Conservation (phyloP, 495 filamentous ascomycete species). For the Lophiotrema nucula region DNA sequence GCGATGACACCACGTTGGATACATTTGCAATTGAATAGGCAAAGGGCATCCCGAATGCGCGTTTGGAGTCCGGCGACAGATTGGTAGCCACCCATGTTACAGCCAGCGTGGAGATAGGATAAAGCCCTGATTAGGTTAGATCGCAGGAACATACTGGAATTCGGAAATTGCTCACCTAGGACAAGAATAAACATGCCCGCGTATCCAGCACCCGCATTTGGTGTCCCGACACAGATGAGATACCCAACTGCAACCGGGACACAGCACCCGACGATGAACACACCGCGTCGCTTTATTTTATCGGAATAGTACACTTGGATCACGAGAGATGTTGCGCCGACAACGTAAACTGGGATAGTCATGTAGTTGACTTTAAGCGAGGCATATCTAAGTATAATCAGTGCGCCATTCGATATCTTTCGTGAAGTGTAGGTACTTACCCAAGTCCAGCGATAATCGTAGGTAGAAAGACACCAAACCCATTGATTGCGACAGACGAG, state of each 20-base stretch:
- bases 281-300: not conserved
- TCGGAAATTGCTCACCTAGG: no score
- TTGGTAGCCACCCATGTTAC: not conserved
- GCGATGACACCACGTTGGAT: not conserved
- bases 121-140: no score
- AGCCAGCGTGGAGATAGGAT: not conserved
- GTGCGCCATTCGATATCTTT: no score
- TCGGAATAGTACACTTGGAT: slow-evolving; percentile 12
- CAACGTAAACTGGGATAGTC: slow-evolving; percentile 29
- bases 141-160: no score
- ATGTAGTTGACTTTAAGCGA: slow-evolving; percentile 20
- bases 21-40: slow-evolving; percentile 2
- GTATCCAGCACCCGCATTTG: slow-evolving; percentile 21
- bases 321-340: slow-evolving; percentile 8
- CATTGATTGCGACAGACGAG: slow-evolving; percentile 14
- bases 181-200: slow-evolving; percentile 31
- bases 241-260: slow-evolving; percentile 13
- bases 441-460: slow-evolving; percentile 28
- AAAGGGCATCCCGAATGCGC: not conserved
- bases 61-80: slow-evolving; percentile 1
- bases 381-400: not conserved
- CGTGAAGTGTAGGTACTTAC: not conserved
- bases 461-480: slow-evolving; percentile 27
- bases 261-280: slow-evolving; percentile 5
- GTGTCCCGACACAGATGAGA: slow-evolving; percentile 19